Evolutionary conservation across 2,329 filamentous ascomycete species (phyloP), one percentile per base, ranked within the genome.

Genomic region (Aspergillus sp.): DNA sequence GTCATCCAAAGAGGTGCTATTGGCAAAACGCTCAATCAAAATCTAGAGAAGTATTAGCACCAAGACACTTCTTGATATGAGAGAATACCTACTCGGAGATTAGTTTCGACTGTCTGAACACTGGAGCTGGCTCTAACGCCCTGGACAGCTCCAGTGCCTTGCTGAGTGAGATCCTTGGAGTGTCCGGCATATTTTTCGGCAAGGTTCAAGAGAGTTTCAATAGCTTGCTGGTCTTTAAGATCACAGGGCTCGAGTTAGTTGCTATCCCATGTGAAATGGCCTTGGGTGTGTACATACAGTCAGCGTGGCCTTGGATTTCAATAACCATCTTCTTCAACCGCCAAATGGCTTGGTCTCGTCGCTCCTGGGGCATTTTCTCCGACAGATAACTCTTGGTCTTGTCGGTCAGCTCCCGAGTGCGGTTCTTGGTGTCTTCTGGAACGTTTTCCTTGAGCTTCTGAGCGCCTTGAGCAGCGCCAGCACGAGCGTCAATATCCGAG

Each of bases 251-350:
- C 12, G 12, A n/a, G 7, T 34, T 12, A n/a, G 6, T 34, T 19
- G 33, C 12, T 19, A 34, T 9, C 11, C 33, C 5, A 34, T 12
- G 19, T 5, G 33, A 34, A 11, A 26, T 36, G 10, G 19, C 19
- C 19, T 19, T 19, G 2, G 19, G 19, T 19, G 19, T 19, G 19
- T 19, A 70, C 77, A 65, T 68, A 82, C 79, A 98, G 59, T 98
- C 91, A 46, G 88, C 81, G 62, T 97, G 93, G 44, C 91, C 88
- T 71, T 98, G 93, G 58, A 95, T 90, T 70, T 98, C 93, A 37
- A 96, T 83, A 33, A 98, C 74, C 86, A 97, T 95, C 81, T 97
- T 97, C 82, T 91, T 98, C 54, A 98, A 71, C 32, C 93, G 87
- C 79, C 83, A 95, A 58, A 96, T 84, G 44, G 84, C 85, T 74